These are phyloP conservation scores for Lycium ferocissimum DNA, from an alignment of 257 asterid genomes.

Conservation along the genomic window DNA sequence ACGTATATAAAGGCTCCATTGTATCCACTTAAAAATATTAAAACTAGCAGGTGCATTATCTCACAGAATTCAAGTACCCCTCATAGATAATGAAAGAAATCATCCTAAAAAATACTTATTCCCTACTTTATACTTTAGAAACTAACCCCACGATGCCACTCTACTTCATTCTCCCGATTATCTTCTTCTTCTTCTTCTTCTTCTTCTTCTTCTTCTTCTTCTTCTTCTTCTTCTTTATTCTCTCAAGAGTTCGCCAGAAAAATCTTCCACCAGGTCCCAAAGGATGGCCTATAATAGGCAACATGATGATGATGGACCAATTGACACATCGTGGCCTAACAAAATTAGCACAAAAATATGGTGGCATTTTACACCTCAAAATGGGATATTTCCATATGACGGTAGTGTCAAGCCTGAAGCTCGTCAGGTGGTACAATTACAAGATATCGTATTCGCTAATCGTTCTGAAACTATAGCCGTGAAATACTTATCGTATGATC, in stretches of 20 bases:
- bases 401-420: slow-evolving; percentile 60
- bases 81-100: background rate
- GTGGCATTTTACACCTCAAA: slow-evolving; percentile 46
- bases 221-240: background rate
- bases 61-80: background rate
- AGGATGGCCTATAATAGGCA: slow-evolving; percentile 72
- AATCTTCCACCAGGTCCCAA: slow-evolving; percentile 67
- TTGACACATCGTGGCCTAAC: slow-evolving; percentile 67
- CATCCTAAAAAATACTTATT: slow-evolving; percentile 34
- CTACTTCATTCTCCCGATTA: slow-evolving; percentile 38
- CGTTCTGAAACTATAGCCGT: slow-evolving; percentile 67
- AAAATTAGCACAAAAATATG: slow-evolving; percentile 56
- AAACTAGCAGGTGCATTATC: background rate
- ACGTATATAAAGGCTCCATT: background rate
- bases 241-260: slow-evolving; percentile 34
- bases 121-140: slow-evolving; percentile 38
- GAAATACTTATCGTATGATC: slow-evolving; percentile 58
- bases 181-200: slow-evolving; percentile 28
- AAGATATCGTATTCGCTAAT: slow-evolving; percentile 68
- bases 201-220: slow-evolving; percentile 34
- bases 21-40: background rate
- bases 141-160: slow-evolving; percentile 36
- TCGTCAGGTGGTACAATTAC: slow-evolving; percentile 62
- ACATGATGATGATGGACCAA: slow-evolving; percentile 60
- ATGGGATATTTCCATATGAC: slow-evolving; percentile 42